Conservation (phyloP, 2,329 filamentous ascomycete species). For the Trichoderma guizhouense region DNA sequence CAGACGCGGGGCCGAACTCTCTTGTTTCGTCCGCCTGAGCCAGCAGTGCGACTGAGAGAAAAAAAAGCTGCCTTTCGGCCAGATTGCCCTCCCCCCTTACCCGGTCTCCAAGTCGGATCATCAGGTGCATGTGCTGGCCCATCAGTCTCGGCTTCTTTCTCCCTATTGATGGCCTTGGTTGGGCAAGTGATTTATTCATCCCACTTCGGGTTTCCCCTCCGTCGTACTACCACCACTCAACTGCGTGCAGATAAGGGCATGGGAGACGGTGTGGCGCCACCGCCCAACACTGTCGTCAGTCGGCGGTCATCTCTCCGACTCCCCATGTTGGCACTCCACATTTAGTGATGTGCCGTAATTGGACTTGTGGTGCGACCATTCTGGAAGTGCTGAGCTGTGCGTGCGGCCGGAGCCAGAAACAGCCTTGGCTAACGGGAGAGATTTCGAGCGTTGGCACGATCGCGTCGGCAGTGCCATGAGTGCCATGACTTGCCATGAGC, state of each 20-base stretch:
- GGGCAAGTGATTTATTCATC: background rate
- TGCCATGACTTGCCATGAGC: background rate
- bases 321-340: background rate
- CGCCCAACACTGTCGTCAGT: constrained; percentile 5
- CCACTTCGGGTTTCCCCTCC: constrained; percentile 1
- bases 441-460: background rate
- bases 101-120: background rate
- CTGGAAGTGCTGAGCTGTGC: background rate
- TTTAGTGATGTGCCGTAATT: background rate
- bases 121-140: background rate
- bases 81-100: constrained; percentile 2
- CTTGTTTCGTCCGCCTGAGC: constrained; percentile 15
- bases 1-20: constrained; percentile 20
- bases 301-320: constrained; percentile 1
- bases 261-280: constrained; percentile 8
- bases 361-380: background rate
- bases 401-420: background rate
- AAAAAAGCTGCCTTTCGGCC: constrained; percentile 4
- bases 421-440: background rate
- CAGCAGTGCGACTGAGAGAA: background rate
- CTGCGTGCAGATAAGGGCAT: background rate
- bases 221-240: background rate
- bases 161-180: background rate
- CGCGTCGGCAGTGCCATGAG: background rate
- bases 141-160: background rate